Conservation (phyloP, 2,329 filamentous ascomycete species). For the Ceratocystis harringtonii region DNA sequence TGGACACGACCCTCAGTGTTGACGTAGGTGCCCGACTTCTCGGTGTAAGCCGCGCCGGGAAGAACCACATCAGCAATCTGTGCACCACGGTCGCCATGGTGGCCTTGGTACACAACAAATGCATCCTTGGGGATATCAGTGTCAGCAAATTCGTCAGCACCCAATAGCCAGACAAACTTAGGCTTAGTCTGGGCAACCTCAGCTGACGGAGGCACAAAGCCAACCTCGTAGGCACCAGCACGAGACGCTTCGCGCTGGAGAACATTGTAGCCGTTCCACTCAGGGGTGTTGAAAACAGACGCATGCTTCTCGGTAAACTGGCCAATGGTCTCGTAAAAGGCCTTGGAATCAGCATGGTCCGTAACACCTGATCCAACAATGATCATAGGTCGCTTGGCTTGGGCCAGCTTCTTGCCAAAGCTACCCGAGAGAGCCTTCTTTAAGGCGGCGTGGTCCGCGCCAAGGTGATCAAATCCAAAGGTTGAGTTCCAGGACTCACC, state of each 20-base stretch:
- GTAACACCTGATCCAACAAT: slow-evolving; percentile 84
- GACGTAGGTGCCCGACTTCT: slow-evolving; percentile 90
- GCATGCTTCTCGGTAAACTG: slow-evolving; percentile 87
- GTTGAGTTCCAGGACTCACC: slow-evolving; percentile 87
- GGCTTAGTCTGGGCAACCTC: slow-evolving; percentile 70
- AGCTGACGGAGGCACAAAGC: slow-evolving; percentile 74
- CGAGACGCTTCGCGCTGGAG: slow-evolving; percentile 87
- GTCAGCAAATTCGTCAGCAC: slow-evolving; percentile 77
- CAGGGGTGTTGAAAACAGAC: slow-evolving; percentile 67
- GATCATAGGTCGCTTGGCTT: slow-evolving; percentile 89
- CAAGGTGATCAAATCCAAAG: slow-evolving; percentile 88
- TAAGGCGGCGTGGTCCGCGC: slow-evolving; percentile 59
- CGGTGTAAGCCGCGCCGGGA: slow-evolving; percentile 87
- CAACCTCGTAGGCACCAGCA: slow-evolving; percentile 86
- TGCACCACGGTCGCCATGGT: slow-evolving; percentile 88
- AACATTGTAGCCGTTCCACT: slow-evolving; percentile 97
- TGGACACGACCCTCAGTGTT: slow-evolving; percentile 97
- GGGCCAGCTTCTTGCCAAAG: slow-evolving; percentile 83
- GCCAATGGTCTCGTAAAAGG: slow-evolving; percentile 83
- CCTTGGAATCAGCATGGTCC: slow-evolving; percentile 81
- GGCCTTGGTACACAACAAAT: slow-evolving; percentile 94
- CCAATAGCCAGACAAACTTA: slow-evolving; percentile 94
- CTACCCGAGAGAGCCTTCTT: slow-evolving; percentile 73
- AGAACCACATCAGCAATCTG: slow-evolving; percentile 88
- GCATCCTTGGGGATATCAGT: slow-evolving; percentile 86